Base-by-base conservation (phyloP, 2,329 filamentous ascomycete genomes). In the Alternaria triticimaculans region DNA sequence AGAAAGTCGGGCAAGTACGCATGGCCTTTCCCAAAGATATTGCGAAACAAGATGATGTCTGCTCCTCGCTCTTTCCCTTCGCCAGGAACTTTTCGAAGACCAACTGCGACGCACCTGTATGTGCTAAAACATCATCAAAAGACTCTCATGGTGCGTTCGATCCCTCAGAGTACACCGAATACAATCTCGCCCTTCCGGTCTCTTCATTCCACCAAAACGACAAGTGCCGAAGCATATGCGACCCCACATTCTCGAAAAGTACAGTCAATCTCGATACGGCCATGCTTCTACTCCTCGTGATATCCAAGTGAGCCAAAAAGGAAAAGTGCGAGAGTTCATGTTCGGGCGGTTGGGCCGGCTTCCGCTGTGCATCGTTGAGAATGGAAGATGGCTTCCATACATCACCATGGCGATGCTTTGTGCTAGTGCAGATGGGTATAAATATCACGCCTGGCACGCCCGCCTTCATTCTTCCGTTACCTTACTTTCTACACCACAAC, bases 291-390 rank as follows among this genome's bases (percentile, higher is more conserved):
- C 37, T 41, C 8, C 33, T 41, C 37, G 11, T 18, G 37, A 11
- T 41, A 41, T 6, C 0, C 37, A 11, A 18, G 37, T 41, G n/a
- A 9, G n/a, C 33, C 33, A 10, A 37, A 37, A 37, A 37, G 7
- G 4, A 8, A 9, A 0, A 2, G 0, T 6, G 4, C 14, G 6
- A 0, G 0, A 15, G 0, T 37, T 2, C 33, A 37, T 37, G 33
- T n/a, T n/a, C 33, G 15, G 7, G 33, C 33, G n/a, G 8, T 41
- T 41, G 37, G 5, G 9, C 10, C 37, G 9, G 1, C 37, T 41
- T 6, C 8, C 15, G 15, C n/a, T 41, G 9, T 41, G 9, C 37
- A 41, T 3, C 37, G 37, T n/a, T 41, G 37, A 11, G 37, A n/a
- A 41, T n/a, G 6, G 15, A 37, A 5, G 8, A 37, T 37, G 0